phyloP scores from a whole-genome alignment of 257 asterid species.

The Solanum virginianum region DNA sequence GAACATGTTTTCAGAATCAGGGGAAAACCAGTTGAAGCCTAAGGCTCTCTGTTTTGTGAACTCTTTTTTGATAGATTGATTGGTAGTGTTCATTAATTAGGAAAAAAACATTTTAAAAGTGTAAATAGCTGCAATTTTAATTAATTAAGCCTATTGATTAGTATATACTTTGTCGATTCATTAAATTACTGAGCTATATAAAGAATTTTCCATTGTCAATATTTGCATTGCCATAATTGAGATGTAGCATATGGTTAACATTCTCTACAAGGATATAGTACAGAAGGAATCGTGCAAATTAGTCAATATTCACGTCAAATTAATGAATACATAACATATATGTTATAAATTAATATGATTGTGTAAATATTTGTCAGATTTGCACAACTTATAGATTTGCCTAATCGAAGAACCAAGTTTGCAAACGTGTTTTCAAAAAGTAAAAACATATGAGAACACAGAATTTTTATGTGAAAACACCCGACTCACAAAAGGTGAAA shows the following conservation, averaged over 20 bases:
- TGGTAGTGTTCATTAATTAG: background rate
- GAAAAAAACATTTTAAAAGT: background rate
- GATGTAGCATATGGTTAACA: background rate
- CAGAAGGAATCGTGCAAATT: background rate
- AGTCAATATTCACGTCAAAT: background rate
- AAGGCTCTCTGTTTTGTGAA: background rate
- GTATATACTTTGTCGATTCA: background rate
- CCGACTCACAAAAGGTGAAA: too few species aligned
- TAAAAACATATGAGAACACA: too few species aligned
- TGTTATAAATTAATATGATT: background rate
- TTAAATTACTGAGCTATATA: background rate
- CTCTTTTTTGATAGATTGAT: background rate
- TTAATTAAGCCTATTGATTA: background rate
- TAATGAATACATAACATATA: background rate
- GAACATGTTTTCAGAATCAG: background rate
- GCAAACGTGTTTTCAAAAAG: too few species aligned
- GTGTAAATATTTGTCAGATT: background rate
- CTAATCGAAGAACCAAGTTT: too few species aligned
- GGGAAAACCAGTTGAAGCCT: constrained; percentile 1
- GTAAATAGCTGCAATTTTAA: background rate
- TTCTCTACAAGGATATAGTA: background rate
- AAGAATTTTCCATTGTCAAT: background rate
- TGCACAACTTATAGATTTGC: too few species aligned
- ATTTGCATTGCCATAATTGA: background rate
- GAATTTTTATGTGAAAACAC: too few species aligned